Percentiles rank a stretch among this genome's conserved stretches.
Conservation (phyloP, 2,329 filamentous ascomycete genomes). For the Cladorrhinum sp. region DNA sequence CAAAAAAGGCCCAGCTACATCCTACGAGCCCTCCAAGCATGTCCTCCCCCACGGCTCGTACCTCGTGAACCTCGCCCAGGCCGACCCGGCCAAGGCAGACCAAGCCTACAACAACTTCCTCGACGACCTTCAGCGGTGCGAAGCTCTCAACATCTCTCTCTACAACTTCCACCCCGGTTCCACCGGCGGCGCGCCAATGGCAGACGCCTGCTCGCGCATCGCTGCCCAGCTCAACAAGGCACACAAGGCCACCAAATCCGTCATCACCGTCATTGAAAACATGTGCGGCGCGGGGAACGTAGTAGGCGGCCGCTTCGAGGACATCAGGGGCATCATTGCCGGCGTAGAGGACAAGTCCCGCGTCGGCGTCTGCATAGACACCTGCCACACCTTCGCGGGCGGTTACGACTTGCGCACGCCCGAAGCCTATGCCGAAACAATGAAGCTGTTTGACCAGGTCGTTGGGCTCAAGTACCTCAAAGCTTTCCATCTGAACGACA, state of each 20-base stretch:
- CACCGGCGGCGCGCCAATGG: constrained; percentile 63
- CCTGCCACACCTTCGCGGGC: constrained; percentile 92
- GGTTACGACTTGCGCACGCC: constrained; percentile 85
- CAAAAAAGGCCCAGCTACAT: constrained; percentile 50
- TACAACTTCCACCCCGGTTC: constrained; percentile 98
- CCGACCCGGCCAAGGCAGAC: constrained; percentile 71
- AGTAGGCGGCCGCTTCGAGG: constrained; percentile 80
- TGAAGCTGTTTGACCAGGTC: constrained; percentile 70
- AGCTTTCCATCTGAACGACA: constrained; percentile 91
- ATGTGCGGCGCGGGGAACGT: constrained; percentile 92
- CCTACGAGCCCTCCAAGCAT: constrained; percentile 68
- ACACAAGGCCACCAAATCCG: constrained; percentile 69
- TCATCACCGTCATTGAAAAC: constrained; percentile 86
- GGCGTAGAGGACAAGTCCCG: constrained; percentile 75
- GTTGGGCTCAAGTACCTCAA: constrained; percentile 78
- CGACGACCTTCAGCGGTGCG: constrained; percentile 83
- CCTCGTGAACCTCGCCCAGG: constrained; percentile 90
- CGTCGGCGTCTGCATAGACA: constrained; percentile 93
- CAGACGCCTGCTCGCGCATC: constrained; percentile 72
- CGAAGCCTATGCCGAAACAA: constrained; percentile 67
- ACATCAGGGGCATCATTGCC: constrained; percentile 80
- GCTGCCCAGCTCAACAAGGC: constrained; percentile 79
- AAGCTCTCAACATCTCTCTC: constrained; percentile 78
- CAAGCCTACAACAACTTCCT: constrained; percentile 85
- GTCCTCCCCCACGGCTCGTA: constrained; percentile 93